These are phyloP conservation scores for Fusarium newnesense DNA, from an alignment of 2,329 filamentous ascomycete species.

Conservation along the genomic window DNA sequence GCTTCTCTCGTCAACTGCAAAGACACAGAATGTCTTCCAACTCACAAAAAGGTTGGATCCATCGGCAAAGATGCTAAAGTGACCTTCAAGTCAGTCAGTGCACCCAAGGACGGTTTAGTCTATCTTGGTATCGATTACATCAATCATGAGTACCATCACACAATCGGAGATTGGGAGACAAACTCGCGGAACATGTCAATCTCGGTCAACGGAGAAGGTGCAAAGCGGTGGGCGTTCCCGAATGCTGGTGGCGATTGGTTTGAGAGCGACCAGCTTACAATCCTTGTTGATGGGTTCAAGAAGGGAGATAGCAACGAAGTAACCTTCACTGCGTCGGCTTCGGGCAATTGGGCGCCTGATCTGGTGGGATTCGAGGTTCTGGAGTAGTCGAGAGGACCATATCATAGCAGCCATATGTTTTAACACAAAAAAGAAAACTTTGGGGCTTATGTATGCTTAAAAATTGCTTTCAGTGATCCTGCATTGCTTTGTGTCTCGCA, in stretches of 20 bases:
- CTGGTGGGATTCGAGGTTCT: conserved; percentile 54
- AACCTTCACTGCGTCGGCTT: conserved; percentile 46
- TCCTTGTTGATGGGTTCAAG: conserved; percentile 59
- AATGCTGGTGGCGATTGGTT: conserved; percentile 62
- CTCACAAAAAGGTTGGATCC: conserved; percentile 55
- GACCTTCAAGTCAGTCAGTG: conserved; percentile 49
- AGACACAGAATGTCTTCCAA: conserved; percentile 53
- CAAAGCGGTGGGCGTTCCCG: conserved; percentile 61
- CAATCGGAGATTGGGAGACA: conserved; percentile 55
- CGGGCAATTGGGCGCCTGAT: conserved; percentile 51
- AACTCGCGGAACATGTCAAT: conserved; percentile 63
- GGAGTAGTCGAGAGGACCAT: not conserved
- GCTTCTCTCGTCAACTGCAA: conserved; percentile 51
- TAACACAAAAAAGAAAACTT: not conserved
- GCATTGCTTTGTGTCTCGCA: too few species aligned
- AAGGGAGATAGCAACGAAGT: conserved; percentile 52
- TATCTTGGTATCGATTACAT: conserved; percentile 61
- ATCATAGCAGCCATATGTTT: not conserved
- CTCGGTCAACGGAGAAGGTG: conserved; percentile 54
- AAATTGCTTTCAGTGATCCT: not conserved
- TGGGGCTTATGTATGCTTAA: too few species aligned
- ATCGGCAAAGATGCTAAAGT: conserved; percentile 49
- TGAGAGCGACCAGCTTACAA: conserved; percentile 56
- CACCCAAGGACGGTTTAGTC: conserved; percentile 47
- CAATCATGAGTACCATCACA: conserved; percentile 62